Evolutionary conservation across 352 stramenopile species (phyloP), one percentile per base, ranked within the genome.

Genomic region (Globisporangium spinosum): DNA sequence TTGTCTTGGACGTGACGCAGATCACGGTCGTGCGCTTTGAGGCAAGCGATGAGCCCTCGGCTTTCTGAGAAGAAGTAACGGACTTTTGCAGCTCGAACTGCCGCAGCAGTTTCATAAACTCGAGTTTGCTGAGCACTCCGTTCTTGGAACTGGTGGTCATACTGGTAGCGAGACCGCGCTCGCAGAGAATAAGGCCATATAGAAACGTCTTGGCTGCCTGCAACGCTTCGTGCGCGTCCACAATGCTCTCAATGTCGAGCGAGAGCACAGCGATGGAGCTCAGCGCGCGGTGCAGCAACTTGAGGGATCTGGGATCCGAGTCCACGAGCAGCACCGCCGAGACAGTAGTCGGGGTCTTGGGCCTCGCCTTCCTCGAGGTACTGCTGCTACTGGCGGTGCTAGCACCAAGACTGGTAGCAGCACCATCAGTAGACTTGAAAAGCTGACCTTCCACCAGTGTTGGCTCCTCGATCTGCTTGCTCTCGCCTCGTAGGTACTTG

Each of bases 161-260:
- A 15, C 10, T 43, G 3, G 10, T 12, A 61, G 38, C 29, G 9
- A 97, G 68, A 35, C 89, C 80, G 45, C 92, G 79, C n/a, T 93
- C 85, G 6, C 97, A 69, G 1, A 98, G 65, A 17, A 98, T 70
- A 23, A 94, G 79, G 58, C 97, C 91, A 69, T 91, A 98, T 27
- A 77, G 51, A 29, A 73, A 79, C 4, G 84, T 69, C 40, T 91
- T 77, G 13, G 78, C 77, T 23, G 61, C 63, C 15, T 83, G 74
- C 1, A 95, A 67, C 0, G 87, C 88, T 35, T 92, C 78, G 20
- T 53, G 58, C 17, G 82, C 68, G 20, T 85, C 72, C 29, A 79
- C 79, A 62, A 95, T 87, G 49, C 73, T 87, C 60, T 95, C 83
- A 23, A 91, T 69, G 13, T 85, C 71, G 17, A 89, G 57, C 38